Conservation (phyloP, 1,284 basidiomycete species). For the Erythrobasidium hasegawianum region DNA sequence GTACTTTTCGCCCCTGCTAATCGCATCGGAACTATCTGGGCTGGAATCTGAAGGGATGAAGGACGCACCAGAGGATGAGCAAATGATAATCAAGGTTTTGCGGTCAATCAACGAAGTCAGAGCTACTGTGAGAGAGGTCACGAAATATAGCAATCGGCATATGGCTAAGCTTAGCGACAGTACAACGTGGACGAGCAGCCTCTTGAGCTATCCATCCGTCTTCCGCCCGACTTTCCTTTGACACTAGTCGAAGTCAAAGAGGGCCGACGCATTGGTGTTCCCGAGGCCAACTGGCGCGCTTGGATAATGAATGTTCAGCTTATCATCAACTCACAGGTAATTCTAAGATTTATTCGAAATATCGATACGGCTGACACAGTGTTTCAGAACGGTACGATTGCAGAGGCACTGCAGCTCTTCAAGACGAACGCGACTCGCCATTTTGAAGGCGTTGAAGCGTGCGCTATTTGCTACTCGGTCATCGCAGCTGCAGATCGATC, state of each 20-base stretch:
- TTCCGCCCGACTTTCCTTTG: slow-evolving; percentile 88
- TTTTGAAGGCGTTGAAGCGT: slow-evolving; percentile 89
- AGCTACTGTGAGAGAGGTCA: slow-evolving; percentile 54
- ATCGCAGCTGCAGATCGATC: slow-evolving; percentile 86
- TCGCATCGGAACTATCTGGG: slow-evolving; percentile 72
- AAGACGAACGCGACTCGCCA: slow-evolving; percentile 88
- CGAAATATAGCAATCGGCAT: slow-evolving; percentile 47
- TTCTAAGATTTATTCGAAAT: too few species aligned
- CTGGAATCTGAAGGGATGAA: slow-evolving; percentile 63
- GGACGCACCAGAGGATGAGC: slow-evolving; percentile 60
- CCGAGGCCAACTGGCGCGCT: slow-evolving; percentile 84
- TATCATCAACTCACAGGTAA: slow-evolving; percentile 77
- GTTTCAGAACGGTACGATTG: slow-evolving; percentile 71
- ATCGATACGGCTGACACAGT: background rate
- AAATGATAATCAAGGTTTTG: slow-evolving; percentile 71
- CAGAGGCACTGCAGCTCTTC: slow-evolving; percentile 88
- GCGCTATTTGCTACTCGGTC: slow-evolving; percentile 78
- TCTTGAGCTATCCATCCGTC: slow-evolving; percentile 81
- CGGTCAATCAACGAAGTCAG: slow-evolving; percentile 66
- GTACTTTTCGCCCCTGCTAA: slow-evolving; percentile 88
- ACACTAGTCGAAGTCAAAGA: slow-evolving; percentile 84
- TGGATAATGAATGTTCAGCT: slow-evolving; percentile 94
- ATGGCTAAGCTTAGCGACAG: slow-evolving; percentile 33
- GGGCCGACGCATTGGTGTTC: slow-evolving; percentile 77
- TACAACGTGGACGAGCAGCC: slow-evolving; percentile 92